Evolutionary conservation across 2,329 filamentous ascomycete genomes (phyloP), one percentile per base, ranked within the genome.

Genomic region (Dothistroma pini): DNA sequence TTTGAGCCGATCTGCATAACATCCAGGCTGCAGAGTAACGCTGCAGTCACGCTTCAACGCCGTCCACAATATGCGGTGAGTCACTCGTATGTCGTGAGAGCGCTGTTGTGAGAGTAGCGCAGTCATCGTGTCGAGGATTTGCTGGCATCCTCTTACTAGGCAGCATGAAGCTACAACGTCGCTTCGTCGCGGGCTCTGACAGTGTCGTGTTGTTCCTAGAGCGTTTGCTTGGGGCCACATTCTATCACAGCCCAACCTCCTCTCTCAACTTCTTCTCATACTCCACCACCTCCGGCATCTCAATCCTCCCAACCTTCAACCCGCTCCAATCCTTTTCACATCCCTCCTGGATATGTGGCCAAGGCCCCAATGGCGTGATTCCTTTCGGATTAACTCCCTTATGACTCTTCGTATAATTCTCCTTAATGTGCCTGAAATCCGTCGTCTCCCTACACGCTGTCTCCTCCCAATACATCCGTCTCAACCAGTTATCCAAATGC

Each of bases 351-450:
- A 88, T 77, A 61, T 85, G 73, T 1, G 85, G 85, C 67, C 78
- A 86, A 0, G 85, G 86, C 0, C 85, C 85, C 64, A 85, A 69
- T 0, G 85, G 85, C n/a, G 84, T 87, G 64, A 88, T 87, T 1
- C 79, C 81, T 48, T 79, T 78, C 0, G 85, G 85, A 65, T 88
- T 88, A 61, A 88, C 82, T 62, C 83, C 81, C 4, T 66, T 67
- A 67, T 87, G 84, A 59, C 80, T 84, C 74, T 87, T 88, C 12
- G 84, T 83, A 63, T 84, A 84, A 63, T 86, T 88, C 71, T 89
- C 86, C 74, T 89, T 89, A 70, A 89, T 89, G 68, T 89, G 86
- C 63, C 75, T 81, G 65, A 89, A 89, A 63, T 89, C 77, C 0
- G 86, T 89, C 16, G 83, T 85, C 66, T 84, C 82, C 60, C 72